Conservation (phyloP, 352 stramenopile genomes). For the Peronospora tabacina region DNA sequence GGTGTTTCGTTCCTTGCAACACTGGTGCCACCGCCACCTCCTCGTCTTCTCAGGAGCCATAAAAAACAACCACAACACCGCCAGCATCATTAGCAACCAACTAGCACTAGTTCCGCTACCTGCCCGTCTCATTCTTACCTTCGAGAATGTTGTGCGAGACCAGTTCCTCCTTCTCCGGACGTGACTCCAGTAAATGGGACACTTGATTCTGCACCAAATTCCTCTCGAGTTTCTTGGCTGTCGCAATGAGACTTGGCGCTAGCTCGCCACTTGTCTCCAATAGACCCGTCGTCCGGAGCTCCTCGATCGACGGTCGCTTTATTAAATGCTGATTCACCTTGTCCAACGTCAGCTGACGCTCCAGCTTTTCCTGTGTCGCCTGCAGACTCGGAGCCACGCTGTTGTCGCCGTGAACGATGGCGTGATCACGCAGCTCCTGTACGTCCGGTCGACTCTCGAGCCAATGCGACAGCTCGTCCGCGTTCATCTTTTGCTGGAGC, state of each 20-base stretch:
- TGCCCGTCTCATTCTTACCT: slow-evolving; percentile 18
- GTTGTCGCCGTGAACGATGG: slow-evolving; percentile 55
- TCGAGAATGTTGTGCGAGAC: slow-evolving; percentile 67
- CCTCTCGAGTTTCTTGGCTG: slow-evolving; percentile 70
- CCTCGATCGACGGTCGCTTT: slow-evolving; percentile 55
- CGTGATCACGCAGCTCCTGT: slow-evolving; percentile 61
- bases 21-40: slow-evolving; percentile 43
- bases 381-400: slow-evolving; percentile 69
- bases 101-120: too few relatives aligned
- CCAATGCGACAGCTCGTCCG: slow-evolving; percentile 59
- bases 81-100: neutral
- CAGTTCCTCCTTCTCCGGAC: slow-evolving; percentile 72
- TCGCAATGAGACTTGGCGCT: slow-evolving; percentile 56
- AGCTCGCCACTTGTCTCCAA: slow-evolving; percentile 52
- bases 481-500: slow-evolving; percentile 64
- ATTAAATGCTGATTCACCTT: slow-evolving; percentile 64
- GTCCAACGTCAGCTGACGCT: slow-evolving; percentile 68
- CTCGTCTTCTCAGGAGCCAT: slow-evolving; percentile 26
- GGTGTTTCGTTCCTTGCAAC: slow-evolving; percentile 62
- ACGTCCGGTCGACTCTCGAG: slow-evolving; percentile 65
- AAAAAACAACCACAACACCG: neutral
- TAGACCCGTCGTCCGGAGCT: slow-evolving; percentile 52
- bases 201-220: slow-evolving; percentile 79
- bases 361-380: slow-evolving; percentile 68
- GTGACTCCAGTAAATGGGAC: slow-evolving; percentile 64